Evolutionary conservation across 1,284 basidiomycete genomes (phyloP), one percentile per base, ranked within the genome.

Genomic region (Ganoderma leucocontextum): DNA sequence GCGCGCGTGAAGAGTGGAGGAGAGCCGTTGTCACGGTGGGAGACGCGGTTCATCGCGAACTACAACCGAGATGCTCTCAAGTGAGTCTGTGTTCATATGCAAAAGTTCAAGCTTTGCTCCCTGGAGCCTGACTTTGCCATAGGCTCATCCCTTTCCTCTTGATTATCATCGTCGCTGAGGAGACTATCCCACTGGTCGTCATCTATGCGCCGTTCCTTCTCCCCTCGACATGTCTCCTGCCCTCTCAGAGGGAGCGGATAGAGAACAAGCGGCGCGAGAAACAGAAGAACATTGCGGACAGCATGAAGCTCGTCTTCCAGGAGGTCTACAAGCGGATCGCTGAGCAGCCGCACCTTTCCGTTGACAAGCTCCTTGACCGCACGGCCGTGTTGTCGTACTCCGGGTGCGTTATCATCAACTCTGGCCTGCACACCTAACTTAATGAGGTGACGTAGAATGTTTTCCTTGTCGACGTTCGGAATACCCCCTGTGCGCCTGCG

Each of bases 161-260:
- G 72, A 90, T 95, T 67, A 84, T 95, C 52, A 78, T 94, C 38
- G 81, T 95, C 25, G 81, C 94, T 4, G 95, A 96, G 78, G 95
- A 96, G 79, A 80, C 94, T 57, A 87, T 96, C 68, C 95, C 95
- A 12, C 84, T 96, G 68, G 87, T 95, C 69, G 94, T 94, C 38
- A 88, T 96, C 71, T 96, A 94, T 77, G 91, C 89, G n/a, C 95
- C 95, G 1, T 89, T 87, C 75, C 86, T 95, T 81, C 87, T 96
- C 39, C 95, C 95, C 0, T 95, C 94, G 4, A 96, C 95, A 2
- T 95, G 94, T 76, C 86, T 96, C 67, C 85, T 96, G n/a, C 93
- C 95, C 0, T 91, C 91, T 35, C 95, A 96, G 81, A 87, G 86
- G 52, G 86, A 87, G 47, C 88, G 93, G 57, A 95, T 95, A 60